These are phyloP conservation scores for Cladosporium sp. DNA, from an alignment of 2,329 filamentous ascomycete species.

Conservation along the genomic window DNA sequence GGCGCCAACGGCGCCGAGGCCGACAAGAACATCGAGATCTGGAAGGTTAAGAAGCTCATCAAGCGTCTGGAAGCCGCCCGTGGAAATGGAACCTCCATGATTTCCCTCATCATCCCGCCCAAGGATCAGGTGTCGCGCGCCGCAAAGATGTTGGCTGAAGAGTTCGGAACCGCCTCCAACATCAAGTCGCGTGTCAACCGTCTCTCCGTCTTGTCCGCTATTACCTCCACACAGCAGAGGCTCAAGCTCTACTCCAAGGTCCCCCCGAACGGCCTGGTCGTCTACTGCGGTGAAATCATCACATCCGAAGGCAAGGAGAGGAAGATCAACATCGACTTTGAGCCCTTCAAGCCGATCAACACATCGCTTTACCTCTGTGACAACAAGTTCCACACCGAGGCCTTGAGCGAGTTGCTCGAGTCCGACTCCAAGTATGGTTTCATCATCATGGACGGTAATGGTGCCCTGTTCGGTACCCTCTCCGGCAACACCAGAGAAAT, in stretches of 20 bases:
- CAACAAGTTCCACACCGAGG: slow-evolving; percentile 99
- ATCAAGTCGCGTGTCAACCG: slow-evolving; percentile 99
- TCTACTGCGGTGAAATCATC: slow-evolving; percentile 99
- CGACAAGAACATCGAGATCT: slow-evolving; percentile 93
- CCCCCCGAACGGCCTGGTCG: slow-evolving; percentile 92
- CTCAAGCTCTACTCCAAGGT: slow-evolving; percentile 99
- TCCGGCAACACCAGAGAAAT: slow-evolving; percentile 97
- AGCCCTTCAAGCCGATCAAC: slow-evolving; percentile 99
- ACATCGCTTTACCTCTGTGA: slow-evolving; percentile 98
- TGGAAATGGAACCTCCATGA: slow-evolving; percentile 99
- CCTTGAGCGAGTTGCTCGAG: slow-evolving; percentile 92
- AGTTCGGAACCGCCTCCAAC: slow-evolving; percentile 85
- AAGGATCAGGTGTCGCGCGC: slow-evolving; percentile 97
- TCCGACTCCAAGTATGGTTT: slow-evolving; percentile 99
- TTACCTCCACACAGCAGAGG: slow-evolving; percentile 98
- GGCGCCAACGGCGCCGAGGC: slow-evolving; percentile 65
- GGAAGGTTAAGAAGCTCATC: slow-evolving; percentile 99
- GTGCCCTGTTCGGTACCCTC: slow-evolving; percentile 91
- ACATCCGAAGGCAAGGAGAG: slow-evolving; percentile 97
- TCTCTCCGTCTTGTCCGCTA: slow-evolving; percentile 95
- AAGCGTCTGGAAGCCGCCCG: slow-evolving; percentile 96
- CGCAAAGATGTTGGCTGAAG: slow-evolving; percentile 99
- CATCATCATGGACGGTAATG: slow-evolving; percentile 99
- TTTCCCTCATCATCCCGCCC: slow-evolving; percentile 97
- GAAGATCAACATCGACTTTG: slow-evolving; percentile 99